Evolutionary conservation across 192 early-diverging fungal species (phyloP).

Genomic region (Coemansia umbellata): DNA sequence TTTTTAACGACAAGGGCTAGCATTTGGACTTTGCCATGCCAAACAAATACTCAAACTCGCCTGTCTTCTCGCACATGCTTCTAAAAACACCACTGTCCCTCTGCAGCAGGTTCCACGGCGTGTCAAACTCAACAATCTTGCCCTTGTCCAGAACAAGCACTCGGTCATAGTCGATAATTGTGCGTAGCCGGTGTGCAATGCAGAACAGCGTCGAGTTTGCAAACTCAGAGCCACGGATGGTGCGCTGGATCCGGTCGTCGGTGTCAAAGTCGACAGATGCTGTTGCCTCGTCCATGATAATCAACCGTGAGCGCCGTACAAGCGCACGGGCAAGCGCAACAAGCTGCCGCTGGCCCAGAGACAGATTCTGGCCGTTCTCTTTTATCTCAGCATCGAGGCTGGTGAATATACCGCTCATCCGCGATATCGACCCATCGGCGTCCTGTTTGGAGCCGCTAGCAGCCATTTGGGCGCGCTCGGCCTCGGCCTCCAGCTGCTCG

Average conservation of each 20-base stretch:
- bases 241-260: constrained; percentile 82
- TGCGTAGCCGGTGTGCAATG: constrained; percentile 89
- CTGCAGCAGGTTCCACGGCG: constrained; percentile 67
- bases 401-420: constrained; percentile 26
- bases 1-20: background rate
- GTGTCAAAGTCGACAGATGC: constrained; percentile 85
- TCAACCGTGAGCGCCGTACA: constrained; percentile 61
- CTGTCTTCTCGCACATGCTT: constrained; percentile 79
- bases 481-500: background rate
- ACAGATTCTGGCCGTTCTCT: constrained; percentile 81
- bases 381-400: constrained; percentile 67
- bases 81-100: constrained; percentile 60
- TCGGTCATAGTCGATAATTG: constrained; percentile 82
- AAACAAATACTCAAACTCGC: constrained; percentile 67
- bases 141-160: constrained; percentile 83
- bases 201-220: constrained; percentile 70
- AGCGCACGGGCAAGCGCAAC: constrained; percentile 76
- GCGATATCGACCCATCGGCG: background rate
- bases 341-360: constrained; percentile 76
- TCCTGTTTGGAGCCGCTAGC: background rate
- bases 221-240: constrained; percentile 78
- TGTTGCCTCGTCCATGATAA: constrained; percentile 89
- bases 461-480: background rate
- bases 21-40: constrained; percentile 42
- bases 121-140: constrained; percentile 74